These are phyloP conservation scores for Samsoniella hepiali DNA, from an alignment of 2,329 filamentous ascomycete species.

Conservation along the genomic window DNA sequence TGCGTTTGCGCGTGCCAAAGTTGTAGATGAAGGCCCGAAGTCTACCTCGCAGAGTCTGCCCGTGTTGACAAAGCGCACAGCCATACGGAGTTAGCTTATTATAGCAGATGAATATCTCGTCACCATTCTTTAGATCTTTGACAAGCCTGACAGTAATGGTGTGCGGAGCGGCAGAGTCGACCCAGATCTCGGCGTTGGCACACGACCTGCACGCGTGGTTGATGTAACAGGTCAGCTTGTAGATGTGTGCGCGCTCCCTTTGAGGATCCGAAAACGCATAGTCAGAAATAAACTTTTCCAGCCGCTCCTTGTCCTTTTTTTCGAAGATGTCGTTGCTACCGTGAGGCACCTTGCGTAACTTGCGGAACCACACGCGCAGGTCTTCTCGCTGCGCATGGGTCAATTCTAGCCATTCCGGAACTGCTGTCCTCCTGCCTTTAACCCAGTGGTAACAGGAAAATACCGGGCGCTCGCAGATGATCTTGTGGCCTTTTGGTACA, in stretches of 20 bases:
- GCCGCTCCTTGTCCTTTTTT: constrained; percentile 10
- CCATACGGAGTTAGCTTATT: constrained; percentile 27
- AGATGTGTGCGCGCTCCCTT: constrained; percentile 22
- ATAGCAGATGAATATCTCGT: constrained; percentile 40
- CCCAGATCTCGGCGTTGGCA: constrained; percentile 27
- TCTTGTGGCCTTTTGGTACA: constrained; percentile 12
- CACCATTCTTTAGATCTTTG: constrained; percentile 24
- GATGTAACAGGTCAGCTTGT: constrained; percentile 25
- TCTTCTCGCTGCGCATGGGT: neutral
- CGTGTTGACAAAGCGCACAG: constrained; percentile 25
- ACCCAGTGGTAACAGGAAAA: constrained; percentile 22
- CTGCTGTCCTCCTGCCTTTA: constrained; percentile 11
- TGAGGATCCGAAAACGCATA: constrained; percentile 26
- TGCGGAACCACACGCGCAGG: constrained; percentile 15
- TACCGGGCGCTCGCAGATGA: constrained; percentile 24
- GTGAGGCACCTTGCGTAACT: constrained; percentile 20
- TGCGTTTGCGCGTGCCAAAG: neutral
- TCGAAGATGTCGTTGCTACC: neutral
- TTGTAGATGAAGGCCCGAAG: neutral
- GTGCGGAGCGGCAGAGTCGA: constrained; percentile 15
- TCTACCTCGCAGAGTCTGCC: neutral
- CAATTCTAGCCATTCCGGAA: constrained; percentile 22
- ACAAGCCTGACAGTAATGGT: constrained; percentile 23
- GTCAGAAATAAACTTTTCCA: constrained; percentile 26
- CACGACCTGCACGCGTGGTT: constrained; percentile 34